Conservation (phyloP, 768 basidiomycete species). For the Pulveroboletus sp. region DNA sequence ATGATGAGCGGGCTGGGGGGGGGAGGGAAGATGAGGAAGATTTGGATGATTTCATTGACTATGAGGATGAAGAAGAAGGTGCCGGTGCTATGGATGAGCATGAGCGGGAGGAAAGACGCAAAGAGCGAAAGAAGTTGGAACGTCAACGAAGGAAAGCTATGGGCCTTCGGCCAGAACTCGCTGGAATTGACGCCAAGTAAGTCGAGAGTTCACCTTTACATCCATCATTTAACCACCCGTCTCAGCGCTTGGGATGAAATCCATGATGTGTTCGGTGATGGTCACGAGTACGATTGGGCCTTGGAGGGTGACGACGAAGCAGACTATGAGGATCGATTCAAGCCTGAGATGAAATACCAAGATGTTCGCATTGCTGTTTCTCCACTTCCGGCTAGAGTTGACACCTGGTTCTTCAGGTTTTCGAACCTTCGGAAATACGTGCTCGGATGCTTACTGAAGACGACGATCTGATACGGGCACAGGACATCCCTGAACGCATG, state of each 20-base stretch:
- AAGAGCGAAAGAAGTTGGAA: constrained; percentile 60
- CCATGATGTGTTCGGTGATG: constrained; percentile 93
- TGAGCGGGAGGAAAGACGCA: constrained; percentile 69
- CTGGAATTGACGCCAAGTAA: constrained; percentile 81
- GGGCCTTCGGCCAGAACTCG: constrained; percentile 63
- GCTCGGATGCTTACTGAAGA: constrained; percentile 86
- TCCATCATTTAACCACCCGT: constrained; percentile 11
- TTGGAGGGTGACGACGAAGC: constrained; percentile 72
- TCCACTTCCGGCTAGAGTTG: background rate
- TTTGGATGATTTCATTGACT: constrained; percentile 73
- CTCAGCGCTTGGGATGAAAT: constrained; percentile 91
- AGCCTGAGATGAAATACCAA: constrained; percentile 76
- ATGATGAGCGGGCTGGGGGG: constrained; percentile 59
- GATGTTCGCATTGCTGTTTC: constrained; percentile 51
- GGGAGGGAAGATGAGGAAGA: constrained; percentile 55
- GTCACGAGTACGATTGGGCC: constrained; percentile 95
- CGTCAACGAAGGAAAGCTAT: constrained; percentile 61
- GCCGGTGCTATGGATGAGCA: constrained; percentile 75
- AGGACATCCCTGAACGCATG: constrained; percentile 94
- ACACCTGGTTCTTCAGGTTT: constrained; percentile 57
- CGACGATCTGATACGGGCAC: constrained; percentile 86
- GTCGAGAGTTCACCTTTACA: constrained; percentile 27
- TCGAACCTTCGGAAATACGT: constrained; percentile 95
- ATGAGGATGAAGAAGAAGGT: constrained; percentile 77
- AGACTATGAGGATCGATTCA: constrained; percentile 44